Evolutionary conservation across 441 rosid species (phyloP).

Genomic region (Populus hybrid): DNA sequence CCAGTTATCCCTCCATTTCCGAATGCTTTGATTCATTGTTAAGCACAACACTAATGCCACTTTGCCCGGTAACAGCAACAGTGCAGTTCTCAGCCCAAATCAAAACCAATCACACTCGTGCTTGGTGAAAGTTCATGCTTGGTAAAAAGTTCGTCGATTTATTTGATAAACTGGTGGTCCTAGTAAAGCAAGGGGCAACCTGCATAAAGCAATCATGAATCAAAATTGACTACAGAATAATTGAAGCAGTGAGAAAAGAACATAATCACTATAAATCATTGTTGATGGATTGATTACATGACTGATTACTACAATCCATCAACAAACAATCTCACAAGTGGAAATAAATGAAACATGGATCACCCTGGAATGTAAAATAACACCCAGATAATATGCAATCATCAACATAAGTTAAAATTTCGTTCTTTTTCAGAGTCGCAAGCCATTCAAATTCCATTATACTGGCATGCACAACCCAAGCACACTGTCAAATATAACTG

Average conservation of each 20-base stretch:
- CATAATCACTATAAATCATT: not conserved
- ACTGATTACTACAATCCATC: not conserved
- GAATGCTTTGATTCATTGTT: conserved; percentile 79
- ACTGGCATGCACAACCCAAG: not conserved
- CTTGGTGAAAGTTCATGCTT: not conserved
- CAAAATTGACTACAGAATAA: not conserved
- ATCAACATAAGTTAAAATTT: too few species aligned
- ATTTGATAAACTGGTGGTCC: not conserved
- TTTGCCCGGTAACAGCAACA: conserved; percentile 82
- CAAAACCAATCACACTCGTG: conserved; percentile 89
- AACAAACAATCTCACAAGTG: not conserved
- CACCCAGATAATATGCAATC: not conserved
- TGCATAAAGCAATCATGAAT: not conserved
- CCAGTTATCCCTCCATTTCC: conserved; percentile 84
- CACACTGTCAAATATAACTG: not conserved
- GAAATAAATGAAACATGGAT: not conserved
- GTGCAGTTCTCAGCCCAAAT: conserved; percentile 76
- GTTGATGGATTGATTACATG: not conserved
- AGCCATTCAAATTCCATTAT: too few species aligned
- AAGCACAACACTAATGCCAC: conserved; percentile 85
- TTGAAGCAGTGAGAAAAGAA: not conserved
- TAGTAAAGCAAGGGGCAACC: not conserved
- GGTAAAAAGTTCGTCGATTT: not conserved
- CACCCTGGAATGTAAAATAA: not conserved
- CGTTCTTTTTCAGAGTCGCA: too few species aligned